Conservation (phyloP, 2,329 filamentous ascomycete species). For the Bipolaris oryzae region DNA sequence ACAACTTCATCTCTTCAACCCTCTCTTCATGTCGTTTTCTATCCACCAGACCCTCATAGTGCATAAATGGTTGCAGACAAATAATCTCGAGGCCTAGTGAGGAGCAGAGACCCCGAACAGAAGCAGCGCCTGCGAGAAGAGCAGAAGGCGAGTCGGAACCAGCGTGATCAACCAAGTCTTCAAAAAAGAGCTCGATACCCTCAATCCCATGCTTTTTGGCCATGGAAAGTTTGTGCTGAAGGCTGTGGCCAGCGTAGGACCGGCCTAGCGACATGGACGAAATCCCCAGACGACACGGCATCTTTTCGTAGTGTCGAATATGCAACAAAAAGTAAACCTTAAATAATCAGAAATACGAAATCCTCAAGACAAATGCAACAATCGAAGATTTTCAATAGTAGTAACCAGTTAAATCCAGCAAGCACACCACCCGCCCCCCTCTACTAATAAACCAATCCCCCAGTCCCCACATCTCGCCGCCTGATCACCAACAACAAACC, state of each 20-base stretch:
- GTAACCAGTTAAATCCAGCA: no score
- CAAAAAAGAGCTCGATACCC: constrained; percentile 78
- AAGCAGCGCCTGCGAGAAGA: constrained; percentile 63
- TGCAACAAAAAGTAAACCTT: not conserved
- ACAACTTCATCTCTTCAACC: constrained; percentile 68
- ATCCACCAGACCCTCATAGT: constrained; percentile 76
- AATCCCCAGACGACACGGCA: constrained; percentile 68
- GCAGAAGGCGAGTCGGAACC: constrained; percentile 51
- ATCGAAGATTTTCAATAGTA: no score
- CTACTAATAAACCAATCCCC: not conserved
- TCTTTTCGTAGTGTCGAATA: constrained; percentile 23
- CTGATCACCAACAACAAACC: not conserved
- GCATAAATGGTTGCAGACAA: constrained; percentile 76
- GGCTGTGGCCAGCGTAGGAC: constrained; percentile 68
- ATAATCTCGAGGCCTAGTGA: constrained; percentile 64
- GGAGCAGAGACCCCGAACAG: constrained; percentile 64
- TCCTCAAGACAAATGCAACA: no score
- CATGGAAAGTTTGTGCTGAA: constrained; percentile 71
- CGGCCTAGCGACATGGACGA: constrained; percentile 79
- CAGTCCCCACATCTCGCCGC: not conserved
- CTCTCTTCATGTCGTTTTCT: constrained; percentile 62
- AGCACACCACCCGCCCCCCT: no score
- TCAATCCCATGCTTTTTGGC: constrained; percentile 68
- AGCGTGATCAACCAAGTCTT: constrained; percentile 72
- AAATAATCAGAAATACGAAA: not conserved